Conservation (phyloP, 164 flowering plant genomes). For the Buxus sempervirens region DNA sequence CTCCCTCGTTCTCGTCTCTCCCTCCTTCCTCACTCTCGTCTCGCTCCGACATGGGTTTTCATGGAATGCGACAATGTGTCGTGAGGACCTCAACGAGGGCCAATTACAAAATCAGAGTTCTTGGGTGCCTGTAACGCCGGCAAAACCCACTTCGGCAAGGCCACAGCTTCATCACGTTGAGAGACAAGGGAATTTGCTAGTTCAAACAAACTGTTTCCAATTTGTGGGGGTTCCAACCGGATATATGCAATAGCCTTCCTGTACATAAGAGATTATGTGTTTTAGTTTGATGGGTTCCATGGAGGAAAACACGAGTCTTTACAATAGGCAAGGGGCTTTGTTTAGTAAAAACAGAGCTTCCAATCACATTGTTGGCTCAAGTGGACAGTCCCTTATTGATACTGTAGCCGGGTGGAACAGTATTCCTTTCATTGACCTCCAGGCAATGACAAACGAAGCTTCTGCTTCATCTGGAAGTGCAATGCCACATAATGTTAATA, state of each 20-base stretch:
- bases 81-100: conserved; percentile 3
- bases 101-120: conserved; percentile 1
- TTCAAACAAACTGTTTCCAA: neutral
- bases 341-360: neutral
- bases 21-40: too few relatives aligned
- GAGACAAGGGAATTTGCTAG: conserved; percentile 9
- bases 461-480: neutral
- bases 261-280: neutral
- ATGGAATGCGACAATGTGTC: conserved; percentile 6
- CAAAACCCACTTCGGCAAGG: conserved; percentile 17
- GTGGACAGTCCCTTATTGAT: neutral
- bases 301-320: conserved; percentile 3
- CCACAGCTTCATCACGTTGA: neutral
- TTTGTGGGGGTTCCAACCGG: neutral
- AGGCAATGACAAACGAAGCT: neutral
- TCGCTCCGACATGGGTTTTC: conserved; percentile 18
- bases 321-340: conserved; percentile 15
- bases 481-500: neutral
- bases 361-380: neutral
- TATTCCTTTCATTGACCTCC: neutral
- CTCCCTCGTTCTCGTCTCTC: too few relatives aligned
- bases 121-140: conserved; percentile 21
- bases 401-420: conserved; percentile 6
- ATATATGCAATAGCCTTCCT: neutral
- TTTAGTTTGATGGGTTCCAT: neutral